These are phyloP conservation scores for Platismatia glauca DNA, from an alignment of 495 filamentous ascomycete species.

Conservation along the genomic window DNA sequence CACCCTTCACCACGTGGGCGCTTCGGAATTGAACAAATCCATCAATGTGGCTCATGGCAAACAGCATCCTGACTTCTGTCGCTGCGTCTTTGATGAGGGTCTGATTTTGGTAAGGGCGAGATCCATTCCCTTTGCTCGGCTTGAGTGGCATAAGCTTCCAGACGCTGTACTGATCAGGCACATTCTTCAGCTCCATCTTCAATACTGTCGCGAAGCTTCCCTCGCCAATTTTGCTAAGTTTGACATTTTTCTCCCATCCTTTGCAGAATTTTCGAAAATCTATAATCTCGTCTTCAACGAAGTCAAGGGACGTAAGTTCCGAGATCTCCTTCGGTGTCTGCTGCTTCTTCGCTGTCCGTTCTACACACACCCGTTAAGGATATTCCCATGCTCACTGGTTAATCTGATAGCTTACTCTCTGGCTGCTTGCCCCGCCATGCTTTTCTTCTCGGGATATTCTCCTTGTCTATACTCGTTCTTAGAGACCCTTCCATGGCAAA, in stretches of 20 bases:
- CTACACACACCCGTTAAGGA: not conserved
- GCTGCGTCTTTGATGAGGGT: constrained; percentile 47
- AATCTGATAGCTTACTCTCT: not conserved
- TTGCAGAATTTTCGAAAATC: constrained; percentile 9
- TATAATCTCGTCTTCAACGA: constrained; percentile 2
- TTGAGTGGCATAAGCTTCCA: constrained; percentile 45
- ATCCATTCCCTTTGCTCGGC: constrained; percentile 37
- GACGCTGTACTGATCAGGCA: constrained; percentile 33
- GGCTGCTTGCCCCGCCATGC: not conserved
- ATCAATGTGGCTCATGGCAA: constrained; percentile 65
- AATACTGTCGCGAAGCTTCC: constrained; percentile 47
- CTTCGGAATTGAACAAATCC: constrained; percentile 91
- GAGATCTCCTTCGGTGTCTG: not conserved
- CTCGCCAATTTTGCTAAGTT: constrained; percentile 42
- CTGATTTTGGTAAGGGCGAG: constrained; percentile 30
- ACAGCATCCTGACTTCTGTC: constrained; percentile 64
- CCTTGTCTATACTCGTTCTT: not conserved
- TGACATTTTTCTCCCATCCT: constrained; percentile 21
- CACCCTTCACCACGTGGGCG: constrained; percentile 62
- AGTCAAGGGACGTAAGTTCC: constrained; percentile 5
- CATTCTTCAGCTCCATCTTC: constrained; percentile 35
- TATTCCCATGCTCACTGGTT: not conserved
- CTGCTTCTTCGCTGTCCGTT: not conserved
- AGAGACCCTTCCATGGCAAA: not conserved
- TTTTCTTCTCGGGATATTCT: not conserved